Conservation (phyloP, 345 rosid genomes). For the Populus pruinosa region DNA sequence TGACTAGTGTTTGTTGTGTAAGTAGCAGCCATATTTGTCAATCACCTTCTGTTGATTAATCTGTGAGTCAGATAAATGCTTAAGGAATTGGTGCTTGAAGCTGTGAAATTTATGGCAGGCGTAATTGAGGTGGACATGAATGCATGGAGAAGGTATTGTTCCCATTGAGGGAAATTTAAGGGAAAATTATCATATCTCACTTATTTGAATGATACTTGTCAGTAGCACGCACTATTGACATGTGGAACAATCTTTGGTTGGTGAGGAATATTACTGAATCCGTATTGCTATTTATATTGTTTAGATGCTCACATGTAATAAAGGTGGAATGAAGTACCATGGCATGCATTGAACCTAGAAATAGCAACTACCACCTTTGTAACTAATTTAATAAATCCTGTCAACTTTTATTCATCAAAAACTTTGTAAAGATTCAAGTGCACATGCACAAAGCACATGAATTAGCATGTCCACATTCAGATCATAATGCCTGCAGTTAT, state of each 20-base stretch:
- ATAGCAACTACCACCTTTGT: background rate
- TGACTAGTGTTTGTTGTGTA: background rate
- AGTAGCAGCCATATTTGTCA: background rate
- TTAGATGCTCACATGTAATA: no score
- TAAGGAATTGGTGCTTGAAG: background rate
- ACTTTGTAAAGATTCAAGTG: background rate
- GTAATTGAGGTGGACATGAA: background rate
- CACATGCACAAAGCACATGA: background rate
- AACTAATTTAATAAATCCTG: background rate
- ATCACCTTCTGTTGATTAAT: background rate
- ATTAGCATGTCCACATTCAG: background rate
- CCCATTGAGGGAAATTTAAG: background rate
- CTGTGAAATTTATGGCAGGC: background rate
- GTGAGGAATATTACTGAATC: background rate
- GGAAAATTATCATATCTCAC: background rate
- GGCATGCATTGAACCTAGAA: background rate
- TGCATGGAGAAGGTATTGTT: background rate
- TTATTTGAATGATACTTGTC: background rate
- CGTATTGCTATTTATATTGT: background rate
- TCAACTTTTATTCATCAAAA: background rate
- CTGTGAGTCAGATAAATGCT: background rate
- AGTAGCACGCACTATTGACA: background rate
- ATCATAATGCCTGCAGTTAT: background rate
- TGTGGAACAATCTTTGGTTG: background rate
- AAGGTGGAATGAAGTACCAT: background rate